Conservation (phyloP, 495 filamentous ascomycete species). For the Talaromyces adpressus region DNA sequence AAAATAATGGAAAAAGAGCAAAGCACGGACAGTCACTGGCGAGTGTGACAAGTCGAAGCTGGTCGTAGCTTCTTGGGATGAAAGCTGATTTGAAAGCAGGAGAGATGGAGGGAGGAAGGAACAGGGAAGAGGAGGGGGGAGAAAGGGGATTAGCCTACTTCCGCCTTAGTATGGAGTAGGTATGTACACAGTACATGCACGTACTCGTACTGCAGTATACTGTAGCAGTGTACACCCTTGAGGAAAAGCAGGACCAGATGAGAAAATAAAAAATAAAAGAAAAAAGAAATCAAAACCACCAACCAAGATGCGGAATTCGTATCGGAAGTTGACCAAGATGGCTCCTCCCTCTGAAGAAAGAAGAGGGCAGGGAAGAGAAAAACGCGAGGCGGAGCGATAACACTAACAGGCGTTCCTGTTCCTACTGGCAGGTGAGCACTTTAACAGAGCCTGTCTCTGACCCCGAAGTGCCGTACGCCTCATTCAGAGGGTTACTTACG, state of each 20-base stretch:
- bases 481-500: not conserved
- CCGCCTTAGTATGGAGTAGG: not conserved
- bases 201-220: not conserved
- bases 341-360: not conserved
- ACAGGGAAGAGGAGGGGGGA: slow-evolving; percentile 8
- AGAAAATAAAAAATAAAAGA: no score
- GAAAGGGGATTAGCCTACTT: not conserved
- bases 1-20: not conserved
- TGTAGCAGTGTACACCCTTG: not conserved
- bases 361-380: not conserved
- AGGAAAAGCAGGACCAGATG: not conserved
- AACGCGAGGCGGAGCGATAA: not conserved
- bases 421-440: not conserved
- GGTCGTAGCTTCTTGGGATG: slow-evolving; percentile 8
- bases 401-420: not conserved
- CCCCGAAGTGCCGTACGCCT: not conserved
- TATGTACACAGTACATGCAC: not conserved
- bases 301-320: not conserved
- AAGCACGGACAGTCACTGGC: not conserved
- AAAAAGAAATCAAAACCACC: not conserved
- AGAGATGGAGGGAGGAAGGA: slow-evolving; percentile 14
- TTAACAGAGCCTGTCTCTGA: not conserved
- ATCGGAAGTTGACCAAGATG: not conserved
- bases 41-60: not conserved
- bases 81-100: slow-evolving; percentile 14